Conservation (phyloP, 441 rosid species). For the Populus tomentosa region DNA sequence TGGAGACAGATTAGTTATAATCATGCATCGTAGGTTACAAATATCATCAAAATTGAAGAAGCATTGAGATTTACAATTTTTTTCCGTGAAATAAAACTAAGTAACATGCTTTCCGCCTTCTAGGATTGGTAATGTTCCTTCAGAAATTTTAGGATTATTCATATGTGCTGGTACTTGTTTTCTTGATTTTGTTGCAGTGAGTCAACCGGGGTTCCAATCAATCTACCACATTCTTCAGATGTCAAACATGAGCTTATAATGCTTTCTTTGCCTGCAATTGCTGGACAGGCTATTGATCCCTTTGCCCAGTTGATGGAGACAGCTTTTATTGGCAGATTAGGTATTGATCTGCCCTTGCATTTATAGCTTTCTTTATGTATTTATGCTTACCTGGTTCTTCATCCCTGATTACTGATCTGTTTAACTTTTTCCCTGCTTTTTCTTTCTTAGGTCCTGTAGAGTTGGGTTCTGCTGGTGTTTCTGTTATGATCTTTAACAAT, state of each 20-base stretch:
- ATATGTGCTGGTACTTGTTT: not conserved
- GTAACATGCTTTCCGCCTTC: not conserved
- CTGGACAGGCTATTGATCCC: slow-evolving; percentile 95
- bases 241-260: slow-evolving; percentile 59
- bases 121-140: not conserved
- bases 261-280: slow-evolving; percentile 88
- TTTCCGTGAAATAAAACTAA: not conserved
- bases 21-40: not conserved
- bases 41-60: not conserved
- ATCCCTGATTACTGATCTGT: not conserved
- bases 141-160: not conserved
- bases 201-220: slow-evolving; percentile 20
- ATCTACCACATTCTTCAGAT: slow-evolving; percentile 33
- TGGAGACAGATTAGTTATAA: not conserved
- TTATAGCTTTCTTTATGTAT: slow-evolving; percentile 7
- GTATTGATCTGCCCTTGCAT: slow-evolving; percentile 32
- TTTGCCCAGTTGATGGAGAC: slow-evolving; percentile 87
- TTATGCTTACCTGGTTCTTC: not conserved
- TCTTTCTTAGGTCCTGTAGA: slow-evolving; percentile 64
- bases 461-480: slow-evolving; percentile 87
- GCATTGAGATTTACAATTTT: not conserved
- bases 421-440: slow-evolving; percentile 11
- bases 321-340: slow-evolving; percentile 93
- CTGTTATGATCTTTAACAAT: slow-evolving; percentile 73
- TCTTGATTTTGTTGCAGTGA: slow-evolving; percentile 35